A percentile compares a stretch with the other conserved stretches of the same genome.
Evolutionary conservation across 495 filamentous ascomycete species (phyloP).

Genomic region (Tuber melanosporum): DNA sequence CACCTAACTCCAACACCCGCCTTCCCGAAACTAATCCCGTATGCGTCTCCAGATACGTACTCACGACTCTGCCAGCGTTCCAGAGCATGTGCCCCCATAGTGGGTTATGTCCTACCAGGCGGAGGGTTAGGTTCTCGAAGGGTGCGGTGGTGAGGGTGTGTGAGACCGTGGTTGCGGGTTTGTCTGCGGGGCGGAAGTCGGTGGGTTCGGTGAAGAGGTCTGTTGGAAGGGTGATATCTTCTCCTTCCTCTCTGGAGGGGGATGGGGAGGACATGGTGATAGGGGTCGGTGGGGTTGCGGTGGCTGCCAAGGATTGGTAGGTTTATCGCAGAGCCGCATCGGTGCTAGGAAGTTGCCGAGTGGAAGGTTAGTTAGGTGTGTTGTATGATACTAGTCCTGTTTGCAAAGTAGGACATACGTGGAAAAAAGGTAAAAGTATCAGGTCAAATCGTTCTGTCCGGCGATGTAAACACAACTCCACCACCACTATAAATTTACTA

Average conservation of each 20-base stretch:
- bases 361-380: neutral
- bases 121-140: constrained; percentile 56
- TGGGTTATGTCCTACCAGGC: constrained; percentile 82
- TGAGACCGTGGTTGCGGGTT: constrained; percentile 59
- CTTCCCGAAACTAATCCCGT: constrained; percentile 54
- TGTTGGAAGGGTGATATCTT: neutral
- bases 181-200: constrained; percentile 66
- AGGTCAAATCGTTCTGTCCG: too few relatives aligned
- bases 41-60: constrained; percentile 66
- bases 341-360: neutral
- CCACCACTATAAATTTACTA: too few relatives aligned
- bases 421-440: too few relatives aligned
- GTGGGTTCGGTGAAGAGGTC: constrained; percentile 72
- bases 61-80: constrained; percentile 72
- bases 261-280: neutral
- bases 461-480: too few relatives aligned
- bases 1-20: constrained; percentile 79
- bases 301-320: neutral
- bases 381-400: too few relatives aligned
- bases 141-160: constrained; percentile 61
- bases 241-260: neutral
- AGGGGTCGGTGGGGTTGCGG: neutral
- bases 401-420: too few relatives aligned
- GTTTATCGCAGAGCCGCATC: neutral
- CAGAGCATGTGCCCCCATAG: constrained; percentile 89